A percentile compares a stretch with the other conserved stretches of the same genome.
Conservation (phyloP, 1,139 yeast species). For the Hansenula sp. region DNA sequence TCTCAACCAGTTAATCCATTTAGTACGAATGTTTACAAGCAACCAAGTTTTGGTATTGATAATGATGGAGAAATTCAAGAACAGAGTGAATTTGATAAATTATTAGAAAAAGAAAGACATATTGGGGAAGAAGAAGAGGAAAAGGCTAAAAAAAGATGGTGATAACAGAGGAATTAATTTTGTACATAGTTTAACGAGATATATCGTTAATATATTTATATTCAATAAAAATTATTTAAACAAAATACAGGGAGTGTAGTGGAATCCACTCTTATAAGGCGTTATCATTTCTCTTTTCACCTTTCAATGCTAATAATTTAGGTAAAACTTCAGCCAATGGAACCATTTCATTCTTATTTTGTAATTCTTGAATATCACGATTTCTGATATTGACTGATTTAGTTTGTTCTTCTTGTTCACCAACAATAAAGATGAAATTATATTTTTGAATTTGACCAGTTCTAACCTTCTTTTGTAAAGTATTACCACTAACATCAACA, state of each 20-base stretch:
- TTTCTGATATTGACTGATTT: conserved; percentile 85
- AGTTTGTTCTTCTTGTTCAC: conserved; percentile 82
- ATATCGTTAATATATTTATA: not conserved
- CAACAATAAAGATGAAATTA: conserved; percentile 93
- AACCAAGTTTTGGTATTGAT: not conserved
- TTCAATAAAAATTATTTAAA: not conserved
- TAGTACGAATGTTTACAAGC: conserved; percentile 12
- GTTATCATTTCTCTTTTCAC: conserved; percentile 67
- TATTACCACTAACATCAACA: conserved; percentile 88
- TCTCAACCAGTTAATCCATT: conserved; percentile 9
- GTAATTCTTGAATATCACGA: conserved; percentile 83
- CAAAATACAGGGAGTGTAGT: not conserved
- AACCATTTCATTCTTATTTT: conserved; percentile 84
- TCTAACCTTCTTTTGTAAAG: conserved; percentile 94
- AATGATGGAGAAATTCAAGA: conserved; percentile 1
- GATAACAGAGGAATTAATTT: not conserved
- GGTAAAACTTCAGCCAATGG: conserved; percentile 63
- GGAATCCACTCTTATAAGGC: conserved; percentile 22
- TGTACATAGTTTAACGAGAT: no score
- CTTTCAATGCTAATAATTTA: conserved; percentile 61
- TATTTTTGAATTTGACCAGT: conserved; percentile 89
- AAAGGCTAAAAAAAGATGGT: conserved; percentile 15
- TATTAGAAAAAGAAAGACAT: conserved; percentile 20
- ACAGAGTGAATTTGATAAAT: conserved; percentile 17
- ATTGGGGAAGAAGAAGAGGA: conserved; percentile 11